Conservation (phyloP, 441 rosid species). For the Adansonia gregorii region DNA sequence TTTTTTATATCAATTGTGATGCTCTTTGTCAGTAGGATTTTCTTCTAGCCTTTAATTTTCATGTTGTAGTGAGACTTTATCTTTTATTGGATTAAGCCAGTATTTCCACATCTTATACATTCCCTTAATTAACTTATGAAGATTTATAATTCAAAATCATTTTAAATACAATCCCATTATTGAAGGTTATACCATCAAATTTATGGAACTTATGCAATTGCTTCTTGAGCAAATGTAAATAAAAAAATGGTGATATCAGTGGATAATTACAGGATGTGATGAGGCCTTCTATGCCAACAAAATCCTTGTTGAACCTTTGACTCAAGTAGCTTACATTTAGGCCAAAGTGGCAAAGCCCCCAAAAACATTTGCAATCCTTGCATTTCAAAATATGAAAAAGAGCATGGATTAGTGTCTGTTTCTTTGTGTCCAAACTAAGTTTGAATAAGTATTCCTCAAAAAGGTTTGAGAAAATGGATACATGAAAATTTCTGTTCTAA, state of each 20-base stretch:
- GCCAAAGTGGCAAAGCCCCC: not conserved
- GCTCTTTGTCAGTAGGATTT: not conserved
- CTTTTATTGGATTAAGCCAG: not conserved
- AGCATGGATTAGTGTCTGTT: not conserved
- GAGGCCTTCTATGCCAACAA: not conserved
- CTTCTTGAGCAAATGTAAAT: not conserved
- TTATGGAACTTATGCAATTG: conserved; percentile 8
- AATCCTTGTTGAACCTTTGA: not conserved
- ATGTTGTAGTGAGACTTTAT: not conserved
- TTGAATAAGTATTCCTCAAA: not conserved
- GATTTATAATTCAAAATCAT: not conserved
- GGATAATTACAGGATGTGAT: not conserved
- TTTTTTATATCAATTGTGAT: not conserved
- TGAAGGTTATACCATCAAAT: conserved; percentile 17
- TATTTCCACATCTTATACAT: not conserved
- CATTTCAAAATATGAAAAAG: conserved; percentile 5
- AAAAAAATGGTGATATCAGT: not conserved
- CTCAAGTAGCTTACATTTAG: not conserved
- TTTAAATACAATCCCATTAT: not conserved
- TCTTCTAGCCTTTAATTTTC: not conserved
- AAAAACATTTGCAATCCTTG: not conserved
- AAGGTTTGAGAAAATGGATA: not conserved
- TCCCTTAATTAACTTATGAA: not conserved
- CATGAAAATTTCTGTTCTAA: not conserved
- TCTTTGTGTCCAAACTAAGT: not conserved